Base-by-base conservation (phyloP, 1,284 basidiomycete genomes). In the Malassezia yamatoensis region DNA sequence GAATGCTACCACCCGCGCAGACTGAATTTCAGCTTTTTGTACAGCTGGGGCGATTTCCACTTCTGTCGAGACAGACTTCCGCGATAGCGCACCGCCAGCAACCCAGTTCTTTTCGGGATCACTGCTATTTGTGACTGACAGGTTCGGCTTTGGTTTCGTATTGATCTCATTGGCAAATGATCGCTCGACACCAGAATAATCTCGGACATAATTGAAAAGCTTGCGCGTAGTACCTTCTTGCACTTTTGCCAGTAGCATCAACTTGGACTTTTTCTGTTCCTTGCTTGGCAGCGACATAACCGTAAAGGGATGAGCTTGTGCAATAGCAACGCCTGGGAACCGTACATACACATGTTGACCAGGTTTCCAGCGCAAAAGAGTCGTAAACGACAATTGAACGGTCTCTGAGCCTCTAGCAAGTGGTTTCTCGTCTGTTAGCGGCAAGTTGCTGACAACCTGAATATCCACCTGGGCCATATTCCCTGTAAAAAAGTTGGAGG, bases 311-410 rank as follows among this genome's bases (percentile, higher is more conserved):
- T 58, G 55, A 3, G 49, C 50, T 24, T 58, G 48, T 11, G 33
- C 24, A 2, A 40, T 20, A 18, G 29, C 15, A 12, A 58, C 29
- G 8, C 38, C 44, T 7, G 55, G 55, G 37, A 58, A 58, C 1
- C 55, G 49, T 0, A 58, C 50, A 38, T 52, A 58, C 2, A 58
- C 44, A 15, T 58, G 55, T 33, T 58, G 55, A 1, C 55, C 55
- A 2, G 55, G 44, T 4, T 36, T 43, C 55, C 55, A 58, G 11
- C 50, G 43, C 5, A 53, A 20, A 1, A 49, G 55, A 1, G 55
- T 48, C 1, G 29, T 11, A 24, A 57, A 42, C n/a, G 42, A 46
- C 15, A 51, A 11, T 5, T 40, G 41, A 2, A 55, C 4, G 11
- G 45, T 47, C 10, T 47, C 45, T 5, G 16, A n/a, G 12, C 24